Conservation (phyloP, 1,284 basidiomycete genomes). For the Ustilago bromivora region DNA sequence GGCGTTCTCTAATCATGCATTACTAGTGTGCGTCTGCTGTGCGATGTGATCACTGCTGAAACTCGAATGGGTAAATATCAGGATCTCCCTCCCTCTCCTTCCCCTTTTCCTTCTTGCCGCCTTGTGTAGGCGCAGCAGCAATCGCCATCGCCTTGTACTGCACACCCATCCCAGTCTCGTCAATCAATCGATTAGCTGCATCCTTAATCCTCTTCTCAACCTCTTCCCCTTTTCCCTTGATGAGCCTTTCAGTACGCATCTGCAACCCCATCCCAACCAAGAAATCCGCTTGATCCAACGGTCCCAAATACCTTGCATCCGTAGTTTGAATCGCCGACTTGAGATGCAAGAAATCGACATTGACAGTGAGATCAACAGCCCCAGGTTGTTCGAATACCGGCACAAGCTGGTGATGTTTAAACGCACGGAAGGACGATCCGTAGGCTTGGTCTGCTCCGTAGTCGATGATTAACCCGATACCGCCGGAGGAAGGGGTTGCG, state of each 20-base stretch:
- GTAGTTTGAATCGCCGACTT: conserved; percentile 77
- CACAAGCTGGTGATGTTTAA: conserved; percentile 86
- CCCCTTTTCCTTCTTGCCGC: background rate
- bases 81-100: conserved; percentile 4
- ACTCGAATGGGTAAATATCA: conserved; percentile 37
- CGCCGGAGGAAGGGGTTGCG: conserved; percentile 71
- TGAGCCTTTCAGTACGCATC: conserved; percentile 75
- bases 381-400: conserved; percentile 88
- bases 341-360: conserved; percentile 93
- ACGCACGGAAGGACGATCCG: conserved; percentile 87
- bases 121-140: conserved; percentile 3
- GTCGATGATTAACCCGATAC: conserved; percentile 87
- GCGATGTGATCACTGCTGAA: conserved; percentile 11
- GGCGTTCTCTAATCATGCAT: background rate
- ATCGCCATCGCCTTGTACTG: conserved; percentile 75
- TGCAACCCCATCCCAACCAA: conserved; percentile 75
- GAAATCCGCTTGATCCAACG: conserved; percentile 79
- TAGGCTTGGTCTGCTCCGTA: conserved; percentile 84
- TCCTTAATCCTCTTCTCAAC: conserved; percentile 72
- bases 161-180: conserved; percentile 74
- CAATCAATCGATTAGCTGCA: conserved; percentile 73
- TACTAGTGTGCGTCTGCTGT: background rate
- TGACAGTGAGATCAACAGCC: conserved; percentile 89
- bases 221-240: conserved; percentile 72
- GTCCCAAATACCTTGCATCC: conserved; percentile 73